These are phyloP conservation scores for Lunularia cruciata DNA, from an alignment of 225 moss, liverwort and hornwort genomes.

Conservation along the genomic window DNA sequence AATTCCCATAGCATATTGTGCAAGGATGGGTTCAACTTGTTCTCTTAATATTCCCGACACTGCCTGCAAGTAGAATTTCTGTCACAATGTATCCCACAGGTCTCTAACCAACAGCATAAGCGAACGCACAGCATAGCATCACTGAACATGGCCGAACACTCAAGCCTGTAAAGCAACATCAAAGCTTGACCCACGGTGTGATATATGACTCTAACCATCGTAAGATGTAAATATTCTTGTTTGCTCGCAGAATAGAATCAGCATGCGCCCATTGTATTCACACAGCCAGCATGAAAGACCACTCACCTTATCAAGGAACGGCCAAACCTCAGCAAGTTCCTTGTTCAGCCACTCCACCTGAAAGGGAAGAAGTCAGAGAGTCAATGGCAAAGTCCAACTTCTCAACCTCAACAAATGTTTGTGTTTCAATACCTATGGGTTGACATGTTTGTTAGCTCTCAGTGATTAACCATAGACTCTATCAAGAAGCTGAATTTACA, in stretches of 20 bases:
- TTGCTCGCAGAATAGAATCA: too few species aligned
- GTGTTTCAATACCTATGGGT: background rate
- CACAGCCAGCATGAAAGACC: too few species aligned
- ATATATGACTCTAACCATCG: too few species aligned
- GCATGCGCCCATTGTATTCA: too few species aligned
- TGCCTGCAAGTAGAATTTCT: conserved; percentile 45
- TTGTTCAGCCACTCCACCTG: conserved; percentile 91
- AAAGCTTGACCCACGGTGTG: background rate
- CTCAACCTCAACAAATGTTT: background rate
- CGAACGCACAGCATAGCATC: background rate
- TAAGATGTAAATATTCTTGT: too few species aligned
- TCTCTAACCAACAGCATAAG: too few species aligned
- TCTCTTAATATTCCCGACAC: conserved; percentile 43
- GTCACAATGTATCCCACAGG: background rate
- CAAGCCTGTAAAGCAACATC: too few species aligned
- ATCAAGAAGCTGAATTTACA: too few species aligned
- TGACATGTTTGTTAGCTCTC: background rate
- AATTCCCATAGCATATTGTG: conserved; percentile 71
- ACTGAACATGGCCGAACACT: background rate
- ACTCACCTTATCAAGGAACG: conserved; percentile 79
- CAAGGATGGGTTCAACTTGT: conserved; percentile 66
- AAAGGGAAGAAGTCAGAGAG: background rate
- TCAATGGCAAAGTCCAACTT: background rate
- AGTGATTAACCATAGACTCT: background rate
- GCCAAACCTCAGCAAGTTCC: conserved; percentile 65